Base-by-base conservation (phyloP, 768 basidiomycete genomes). In the Russula foetens region DNA sequence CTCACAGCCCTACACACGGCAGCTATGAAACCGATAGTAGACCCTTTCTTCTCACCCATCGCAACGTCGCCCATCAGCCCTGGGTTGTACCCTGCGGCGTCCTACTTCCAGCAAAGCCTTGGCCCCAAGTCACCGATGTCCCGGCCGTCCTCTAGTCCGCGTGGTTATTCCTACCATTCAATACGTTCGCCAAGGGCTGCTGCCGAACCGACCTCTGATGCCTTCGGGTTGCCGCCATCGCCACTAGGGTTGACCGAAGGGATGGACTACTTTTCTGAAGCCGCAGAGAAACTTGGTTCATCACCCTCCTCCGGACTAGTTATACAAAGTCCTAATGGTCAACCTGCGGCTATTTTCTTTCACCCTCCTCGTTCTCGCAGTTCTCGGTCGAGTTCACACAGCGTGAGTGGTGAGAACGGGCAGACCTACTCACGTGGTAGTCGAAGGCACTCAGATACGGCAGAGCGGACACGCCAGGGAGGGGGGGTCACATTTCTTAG, bases 291-390 rank as follows among this genome's bases (percentile, higher is more conserved):
- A 63, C 77, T 92, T 7, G 90, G 90, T 3, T 76, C 81, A 3
- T 86, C 90, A 0, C 85, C 89, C 4, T 86, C 89, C 6, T 90
- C 91, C 12, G 95, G 95, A 0, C 79, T 96, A 7, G 81, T 98
- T 53, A 88, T 98, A 39, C 90, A 95, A 66, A 91, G 87, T 68
- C 92, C 93, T 2, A 93, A 96, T 71, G 96, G 96, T 0, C 85
- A 92, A 66, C 90, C 92, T 2, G 81, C 91, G n/a, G 96, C 94
- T 12, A 95, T 99, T 59, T 91, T 94, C 75, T 99, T 98, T 73
- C 89, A 94, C 63, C 96, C 61, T 4, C 61, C 95, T 2, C 78
- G 65, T 9, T n/a, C 59, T 33, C 65, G 65, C 7, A 28, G 41
- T 26, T 44, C 56, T n/a, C 65, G 65, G 24, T 19, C 52, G 41